Base-by-base conservation (phyloP, 2,329 filamentous ascomycete species). In the Davidsoniella neocaledoniae region DNA sequence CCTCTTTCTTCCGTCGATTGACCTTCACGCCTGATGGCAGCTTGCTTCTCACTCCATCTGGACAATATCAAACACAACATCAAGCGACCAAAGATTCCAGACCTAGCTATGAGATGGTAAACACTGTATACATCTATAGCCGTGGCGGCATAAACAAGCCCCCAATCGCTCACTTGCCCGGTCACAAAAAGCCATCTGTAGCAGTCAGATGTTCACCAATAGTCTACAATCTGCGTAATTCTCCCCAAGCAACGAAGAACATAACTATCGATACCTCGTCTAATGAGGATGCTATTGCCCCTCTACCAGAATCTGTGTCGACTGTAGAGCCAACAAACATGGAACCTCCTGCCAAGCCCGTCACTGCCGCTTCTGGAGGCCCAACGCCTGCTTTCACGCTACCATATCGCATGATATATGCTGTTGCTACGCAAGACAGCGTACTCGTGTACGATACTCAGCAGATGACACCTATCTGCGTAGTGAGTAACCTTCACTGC, bases 51-150 rank as follows among this genome's bases (percentile, higher is more conserved):
- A 98, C 91, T 0, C 91, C 91, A 2, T 90, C 91, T 2, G 91
- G 91, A 6, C 91, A 96, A 61, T 96, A 91, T 65, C 93, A 94
- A 62, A 83, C 82, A 2, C 77, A 86, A 46, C 77, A 86, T 56
- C 76, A 78, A 44, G 56, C 62, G 1, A 68, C 80, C 19, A 75
- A 76, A 45, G 83, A 87, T 54, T 67, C 71, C 2, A 94, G 88
- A 63, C 73, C 78, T 0, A 74, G 74, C 0, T 90, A 91, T 57
- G 90, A 98, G 56, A 75, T 95, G 47, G 87, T 84, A 58, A 98
- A 98, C 61, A 98, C 91, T 0, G 93, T 98, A 19, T 98, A 98
- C 65, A 91, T 98, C 49, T 98, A 98, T 64, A 95, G 90, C 0
- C 75, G 91, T 58, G 91, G 88, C 26, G 91, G 91, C 21, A 86